Conservation (phyloP, 176 grass and related monocot genomes). For the Oryza nivara region DNA sequence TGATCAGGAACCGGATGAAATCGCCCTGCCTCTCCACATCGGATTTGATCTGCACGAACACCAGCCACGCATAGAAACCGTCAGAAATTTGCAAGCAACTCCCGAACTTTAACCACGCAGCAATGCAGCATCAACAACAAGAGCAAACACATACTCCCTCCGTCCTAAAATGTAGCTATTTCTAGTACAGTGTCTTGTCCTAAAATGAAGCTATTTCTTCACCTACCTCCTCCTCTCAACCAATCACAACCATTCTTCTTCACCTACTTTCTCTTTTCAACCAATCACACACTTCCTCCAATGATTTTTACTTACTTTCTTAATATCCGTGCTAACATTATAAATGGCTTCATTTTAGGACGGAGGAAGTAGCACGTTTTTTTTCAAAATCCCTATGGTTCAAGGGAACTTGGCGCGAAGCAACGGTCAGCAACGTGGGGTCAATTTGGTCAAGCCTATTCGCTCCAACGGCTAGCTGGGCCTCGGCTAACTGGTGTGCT, state of each 20-base stretch:
- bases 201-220: too few relatives aligned
- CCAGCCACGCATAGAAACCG: neutral
- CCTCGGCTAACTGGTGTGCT: neutral
- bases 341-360: too few relatives aligned
- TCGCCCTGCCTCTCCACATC: slow-evolving; percentile 95
- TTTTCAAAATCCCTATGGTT: neutral
- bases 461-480: slow-evolving; percentile 47
- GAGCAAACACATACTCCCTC: neutral
- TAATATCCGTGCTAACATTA: too few relatives aligned
- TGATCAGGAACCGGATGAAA: slow-evolving; percentile 92
- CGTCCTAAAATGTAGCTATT: too few relatives aligned
- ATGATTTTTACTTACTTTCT: too few relatives aligned
- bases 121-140: neutral
- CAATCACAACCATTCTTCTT: too few relatives aligned
- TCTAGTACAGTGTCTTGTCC: too few relatives aligned
- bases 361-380: too few relatives aligned
- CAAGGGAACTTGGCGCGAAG: slow-evolving; percentile 41
- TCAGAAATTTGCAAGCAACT: neutral
- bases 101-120: neutral
- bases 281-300: too few relatives aligned
- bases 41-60: slow-evolving; percentile 65
- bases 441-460: neutral
- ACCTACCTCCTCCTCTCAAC: too few relatives aligned
- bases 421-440: slow-evolving; percentile 18
- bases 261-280: too few relatives aligned